phyloP scores from a whole-genome alignment of 2,329 filamentous ascomycete genomes.

The Diatrype stigma region DNA sequence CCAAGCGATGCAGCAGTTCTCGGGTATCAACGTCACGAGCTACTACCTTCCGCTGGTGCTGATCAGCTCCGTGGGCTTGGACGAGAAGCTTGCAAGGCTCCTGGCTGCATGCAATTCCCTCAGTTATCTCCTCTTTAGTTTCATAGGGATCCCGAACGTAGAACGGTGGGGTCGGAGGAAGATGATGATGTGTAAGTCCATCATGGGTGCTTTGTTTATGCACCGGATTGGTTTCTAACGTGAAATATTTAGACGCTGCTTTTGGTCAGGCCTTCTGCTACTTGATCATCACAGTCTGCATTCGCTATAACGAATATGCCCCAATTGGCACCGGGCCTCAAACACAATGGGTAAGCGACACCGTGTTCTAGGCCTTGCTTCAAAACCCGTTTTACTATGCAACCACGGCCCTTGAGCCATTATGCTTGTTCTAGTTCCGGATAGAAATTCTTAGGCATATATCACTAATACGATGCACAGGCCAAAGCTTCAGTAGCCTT shows the following conservation, averaged over 20 bases:
- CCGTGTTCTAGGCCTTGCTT: not conserved
- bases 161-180: constrained; percentile 47
- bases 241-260: constrained; percentile 33
- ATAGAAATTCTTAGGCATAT: too few relatives aligned
- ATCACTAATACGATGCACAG: constrained; percentile 5
- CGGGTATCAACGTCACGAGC: constrained; percentile 29
- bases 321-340: not conserved
- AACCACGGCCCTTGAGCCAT: too few relatives aligned
- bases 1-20: constrained; percentile 32
- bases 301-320: constrained; percentile 10
- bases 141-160: constrained; percentile 23
- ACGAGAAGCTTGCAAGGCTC: constrained; percentile 44
- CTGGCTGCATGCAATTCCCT: constrained; percentile 44
- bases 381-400: not conserved
- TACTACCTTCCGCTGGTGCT: constrained; percentile 45
- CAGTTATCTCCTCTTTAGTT: constrained; percentile 25
- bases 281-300: constrained; percentile 21
- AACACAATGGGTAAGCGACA: not conserved
- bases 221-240: not conserved
- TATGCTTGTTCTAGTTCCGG: too few relatives aligned
- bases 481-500: constrained; percentile 38
- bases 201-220: constrained; percentile 3
- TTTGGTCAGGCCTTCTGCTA: constrained; percentile 50
- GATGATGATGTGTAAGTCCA: constrained; percentile 48
- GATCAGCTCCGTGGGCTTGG: constrained; percentile 47